These are phyloP conservation scores for Vanrija sp. DNA, from an alignment of 1,284 basidiomycete species.

Conservation along the genomic window DNA sequence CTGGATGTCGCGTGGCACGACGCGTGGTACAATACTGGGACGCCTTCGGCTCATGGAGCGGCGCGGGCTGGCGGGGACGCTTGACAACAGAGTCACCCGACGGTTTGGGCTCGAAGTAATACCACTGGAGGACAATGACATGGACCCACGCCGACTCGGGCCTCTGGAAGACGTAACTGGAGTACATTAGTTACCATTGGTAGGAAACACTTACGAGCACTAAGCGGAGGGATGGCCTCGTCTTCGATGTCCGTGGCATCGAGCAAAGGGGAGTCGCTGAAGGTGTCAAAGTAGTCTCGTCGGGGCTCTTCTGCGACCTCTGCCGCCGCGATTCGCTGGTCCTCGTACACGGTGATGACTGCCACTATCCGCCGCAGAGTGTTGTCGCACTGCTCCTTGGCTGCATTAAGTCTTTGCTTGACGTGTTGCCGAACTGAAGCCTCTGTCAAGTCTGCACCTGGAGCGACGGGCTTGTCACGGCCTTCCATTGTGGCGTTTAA, in stretches of 20 bases:
- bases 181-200: not conserved
- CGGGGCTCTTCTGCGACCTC: conserved; percentile 23
- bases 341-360: conserved; percentile 89
- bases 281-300: conserved; percentile 44
- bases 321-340: conserved; percentile 58
- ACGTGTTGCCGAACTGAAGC: conserved; percentile 89
- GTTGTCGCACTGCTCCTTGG: conserved; percentile 94
- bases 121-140: conserved; percentile 25
- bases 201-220: conserved; percentile 1
- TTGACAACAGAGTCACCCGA: conserved; percentile 27
- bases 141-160: conserved; percentile 37
- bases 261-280: conserved; percentile 36
- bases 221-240: conserved; percentile 21
- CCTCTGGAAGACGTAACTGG: conserved; percentile 26
- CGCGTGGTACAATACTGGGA: conserved; percentile 36
- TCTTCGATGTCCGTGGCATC: conserved; percentile 39
- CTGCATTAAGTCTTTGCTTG: conserved; percentile 82
- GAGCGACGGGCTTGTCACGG: conserved; percentile 27
- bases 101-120: conserved; percentile 30
- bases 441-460: conserved; percentile 40
- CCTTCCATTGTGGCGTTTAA: conserved; percentile 7
- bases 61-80: conserved; percentile 27
- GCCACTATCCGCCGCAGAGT: conserved; percentile 87
- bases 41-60: conserved; percentile 29
- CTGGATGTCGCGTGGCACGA: conserved; percentile 29